These are phyloP conservation scores for Trypanosoma grayi DNA, from an alignment of 208 protist species.

Conservation along the genomic window DNA sequence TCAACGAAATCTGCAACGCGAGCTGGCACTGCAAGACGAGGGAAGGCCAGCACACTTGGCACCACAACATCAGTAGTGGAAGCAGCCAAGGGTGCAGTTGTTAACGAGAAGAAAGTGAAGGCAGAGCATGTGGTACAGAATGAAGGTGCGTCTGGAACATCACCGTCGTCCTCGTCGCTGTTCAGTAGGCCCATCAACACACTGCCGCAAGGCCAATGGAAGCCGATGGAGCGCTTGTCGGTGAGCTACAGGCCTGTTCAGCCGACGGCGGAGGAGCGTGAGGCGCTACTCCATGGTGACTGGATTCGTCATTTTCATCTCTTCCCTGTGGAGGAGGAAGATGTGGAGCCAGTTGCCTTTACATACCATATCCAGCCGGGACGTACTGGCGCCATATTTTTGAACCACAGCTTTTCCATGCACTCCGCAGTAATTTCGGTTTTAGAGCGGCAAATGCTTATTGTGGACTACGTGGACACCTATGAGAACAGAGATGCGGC, in stretches of 20 bases:
- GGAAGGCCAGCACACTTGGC: too few relatives aligned
- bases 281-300: slow-evolving; percentile 65
- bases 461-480: slow-evolving; percentile 67
- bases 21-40: too few relatives aligned
- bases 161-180: not conserved
- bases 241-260: slow-evolving; percentile 24
- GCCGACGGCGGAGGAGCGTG: slow-evolving; percentile 81
- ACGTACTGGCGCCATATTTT: slow-evolving; percentile 79
- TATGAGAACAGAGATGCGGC: slow-evolving; percentile 45
- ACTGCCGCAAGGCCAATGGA: slow-evolving; percentile 65
- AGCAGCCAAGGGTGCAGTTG: not conserved
- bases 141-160: not conserved
- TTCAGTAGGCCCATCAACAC: slow-evolving; percentile 37
- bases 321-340: slow-evolving; percentile 42
- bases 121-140: not conserved
- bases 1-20: too few relatives aligned
- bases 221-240: slow-evolving; percentile 69
- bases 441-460: slow-evolving; percentile 76
- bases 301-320: slow-evolving; percentile 88
- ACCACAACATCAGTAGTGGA: too few relatives aligned
- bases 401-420: slow-evolving; percentile 63
- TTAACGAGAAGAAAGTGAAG: not conserved
- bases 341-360: slow-evolving; percentile 58
- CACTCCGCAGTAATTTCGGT: slow-evolving; percentile 84
- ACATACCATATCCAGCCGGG: slow-evolving; percentile 85